Base-by-base conservation (phyloP, 371 early-diverging fungal genomes). In the Circinella umbellata region DNA sequence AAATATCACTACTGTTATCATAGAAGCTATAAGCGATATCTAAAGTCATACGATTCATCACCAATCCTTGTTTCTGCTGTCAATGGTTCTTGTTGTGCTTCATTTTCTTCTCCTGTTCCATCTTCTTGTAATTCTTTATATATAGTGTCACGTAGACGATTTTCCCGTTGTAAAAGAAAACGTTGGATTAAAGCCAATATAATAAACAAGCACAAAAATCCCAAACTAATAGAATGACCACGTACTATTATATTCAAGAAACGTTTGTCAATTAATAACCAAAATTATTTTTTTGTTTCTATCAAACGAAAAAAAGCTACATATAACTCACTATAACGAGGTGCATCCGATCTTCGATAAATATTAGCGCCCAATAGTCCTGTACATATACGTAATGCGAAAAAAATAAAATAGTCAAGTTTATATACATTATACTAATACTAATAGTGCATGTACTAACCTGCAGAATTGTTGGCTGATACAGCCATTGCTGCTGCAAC, bases 401-500 rank as follows among this genome's bases (percentile, higher is more conserved):
- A 14, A 15, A 13, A 17, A n/a, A 5, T 13, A 8, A 51, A 13
- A 5, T 51, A 14, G 3, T 8, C 6, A 51, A 13, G 51, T n/a
- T 13, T 15, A 51, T 51, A 14, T 51, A 17, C 11, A 47, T 15
- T 11, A 47, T 47, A 47, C 15, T 1, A 11, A 54, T 4, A 15
- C 15, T 17, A 54, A 14, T 5, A 14, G 54, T 34, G 5, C 11
- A 27, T 18, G 15, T 15, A 38, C 48, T 64, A 39, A 51, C 82
- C 83, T 18, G 83, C 79, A 2, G 83, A 74, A 63, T 83, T 83
- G 53, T 83, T 83, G 3, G 83, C 83, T 36, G 76, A 77, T 0
- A 83, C 83, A 13, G 81, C 83, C 83, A 83, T 83, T 3, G 83
- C 83, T 20, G 83, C 81, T 6, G 81, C 81, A 4, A 83, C 80